phyloP scores from a whole-genome alignment of 495 filamentous ascomycete genomes.

The Lasiosphaeria hispida region DNA sequence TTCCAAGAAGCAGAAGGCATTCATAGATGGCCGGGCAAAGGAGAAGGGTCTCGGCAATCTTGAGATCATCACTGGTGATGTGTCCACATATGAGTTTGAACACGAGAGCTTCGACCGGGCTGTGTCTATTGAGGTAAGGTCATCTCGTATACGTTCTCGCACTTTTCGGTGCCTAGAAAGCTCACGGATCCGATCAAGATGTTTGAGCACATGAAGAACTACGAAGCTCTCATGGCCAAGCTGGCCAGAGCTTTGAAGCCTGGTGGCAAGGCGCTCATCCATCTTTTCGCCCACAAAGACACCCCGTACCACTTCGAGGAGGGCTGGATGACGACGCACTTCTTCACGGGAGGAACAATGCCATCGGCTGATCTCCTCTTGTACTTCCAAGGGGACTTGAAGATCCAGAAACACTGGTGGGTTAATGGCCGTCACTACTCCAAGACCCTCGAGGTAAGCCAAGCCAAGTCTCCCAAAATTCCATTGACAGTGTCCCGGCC shows the following conservation, averaged over 20 bases:
- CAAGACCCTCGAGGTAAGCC: conserved; percentile 59
- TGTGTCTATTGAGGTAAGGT: conserved; percentile 55
- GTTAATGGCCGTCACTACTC: conserved; percentile 62
- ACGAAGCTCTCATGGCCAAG: conserved; percentile 62
- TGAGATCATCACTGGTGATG: conserved; percentile 59
- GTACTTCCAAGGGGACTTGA: conserved; percentile 62
- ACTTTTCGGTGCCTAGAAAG: not conserved
- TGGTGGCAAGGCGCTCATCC: conserved; percentile 62
- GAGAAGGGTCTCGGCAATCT: conserved; percentile 54
- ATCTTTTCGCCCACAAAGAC: conserved; percentile 59
- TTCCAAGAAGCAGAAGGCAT: conserved; percentile 59
- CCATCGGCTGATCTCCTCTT: conserved; percentile 61
- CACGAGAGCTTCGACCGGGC: conserved; percentile 55
- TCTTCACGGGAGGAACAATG: conserved; percentile 71
- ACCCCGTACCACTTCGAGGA: conserved; percentile 65
- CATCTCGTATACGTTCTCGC: too few relatives aligned
- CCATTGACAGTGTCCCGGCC: not conserved
- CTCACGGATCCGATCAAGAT: conserved; percentile 33
- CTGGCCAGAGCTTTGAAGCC: conserved; percentile 53
- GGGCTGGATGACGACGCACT: conserved; percentile 70
- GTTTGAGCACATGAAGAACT: conserved; percentile 76
- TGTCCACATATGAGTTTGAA: conserved; percentile 59
- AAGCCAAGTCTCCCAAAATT: not conserved
- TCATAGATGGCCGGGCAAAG: conserved; percentile 57
- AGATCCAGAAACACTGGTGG: conserved; percentile 61